A percentile compares a stretch with the other conserved stretches of the same genome.
These are phyloP conservation scores for Vinca minor DNA, from an alignment of 257 asterid species.

Conservation along the genomic window DNA sequence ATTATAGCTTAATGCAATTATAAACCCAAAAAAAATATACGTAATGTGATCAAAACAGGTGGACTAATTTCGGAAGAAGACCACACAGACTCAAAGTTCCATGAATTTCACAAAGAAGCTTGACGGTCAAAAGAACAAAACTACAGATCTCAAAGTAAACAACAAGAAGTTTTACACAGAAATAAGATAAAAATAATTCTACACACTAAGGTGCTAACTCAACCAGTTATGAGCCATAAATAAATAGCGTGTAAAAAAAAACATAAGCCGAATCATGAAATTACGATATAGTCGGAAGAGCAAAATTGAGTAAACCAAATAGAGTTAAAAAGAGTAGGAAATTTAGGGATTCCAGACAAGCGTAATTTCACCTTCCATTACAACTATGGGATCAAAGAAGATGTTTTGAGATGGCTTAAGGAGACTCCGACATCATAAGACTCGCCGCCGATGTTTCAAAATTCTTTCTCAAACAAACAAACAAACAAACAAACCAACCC, in stretches of 20 bases:
- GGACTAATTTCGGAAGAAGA: too few relatives aligned
- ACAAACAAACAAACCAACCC: too few relatives aligned
- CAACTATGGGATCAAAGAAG: not conserved
- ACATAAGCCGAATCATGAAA: not conserved
- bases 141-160: not conserved
- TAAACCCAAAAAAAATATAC: too few relatives aligned
- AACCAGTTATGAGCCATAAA: not conserved
- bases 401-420: slow-evolving; percentile 6
- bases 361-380: slow-evolving; percentile 5
- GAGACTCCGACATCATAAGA: slow-evolving; percentile 3
- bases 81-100: too few relatives aligned
- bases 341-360: slow-evolving; percentile 5
- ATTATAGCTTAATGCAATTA: too few relatives aligned
- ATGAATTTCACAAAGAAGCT: not conserved
- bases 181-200: not conserved
- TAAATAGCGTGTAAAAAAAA: not conserved
- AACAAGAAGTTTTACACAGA: not conserved
- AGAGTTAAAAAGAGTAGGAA: not conserved
- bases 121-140: not conserved
- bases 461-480: not conserved
- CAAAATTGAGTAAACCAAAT: not conserved
- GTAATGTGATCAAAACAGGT: too few relatives aligned
- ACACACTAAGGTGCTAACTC: not conserved
- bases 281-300: not conserved
- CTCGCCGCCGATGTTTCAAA: not conserved